These are phyloP conservation scores for Orychophragmus violaceus DNA, from an alignment of 345 rosid species.

Conservation along the genomic window DNA sequence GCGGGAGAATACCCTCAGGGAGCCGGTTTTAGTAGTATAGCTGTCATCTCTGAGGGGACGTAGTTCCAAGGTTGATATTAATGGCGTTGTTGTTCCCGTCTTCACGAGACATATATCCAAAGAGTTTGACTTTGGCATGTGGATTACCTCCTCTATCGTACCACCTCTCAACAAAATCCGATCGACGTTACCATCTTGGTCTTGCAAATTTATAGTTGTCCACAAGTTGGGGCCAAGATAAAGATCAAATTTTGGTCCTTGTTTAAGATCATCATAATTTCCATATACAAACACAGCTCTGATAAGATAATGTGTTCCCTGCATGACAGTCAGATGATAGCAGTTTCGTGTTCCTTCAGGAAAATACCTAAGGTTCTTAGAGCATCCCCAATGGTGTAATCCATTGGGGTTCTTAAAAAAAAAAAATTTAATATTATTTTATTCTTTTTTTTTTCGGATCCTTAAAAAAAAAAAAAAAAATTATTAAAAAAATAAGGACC, in stretches of 20 bases:
- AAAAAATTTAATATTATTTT: too few relatives aligned
- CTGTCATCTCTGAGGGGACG: neutral
- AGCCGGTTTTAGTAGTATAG: neutral
- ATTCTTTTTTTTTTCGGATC: too few relatives aligned
- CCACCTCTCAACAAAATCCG: neutral
- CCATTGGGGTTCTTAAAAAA: too few relatives aligned
- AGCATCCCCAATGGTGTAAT: too few relatives aligned
- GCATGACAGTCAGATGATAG: neutral
- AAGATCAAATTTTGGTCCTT: neutral
- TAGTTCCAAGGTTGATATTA: neutral
- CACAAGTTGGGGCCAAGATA: neutral
- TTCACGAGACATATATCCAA: too few relatives aligned
- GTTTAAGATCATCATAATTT: neutral
- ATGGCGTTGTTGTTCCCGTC: neutral
- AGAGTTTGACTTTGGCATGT: neutral
- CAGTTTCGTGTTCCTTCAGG: slow-evolving; percentile 3
- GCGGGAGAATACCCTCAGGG: neutral
- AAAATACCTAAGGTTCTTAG: neutral
- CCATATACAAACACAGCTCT: neutral
- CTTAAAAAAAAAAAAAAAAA: too few relatives aligned
- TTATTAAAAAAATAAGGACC: too few relatives aligned
- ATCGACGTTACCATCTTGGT: neutral
- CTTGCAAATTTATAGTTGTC: neutral
- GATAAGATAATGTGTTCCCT: neutral
- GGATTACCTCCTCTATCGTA: neutral